These are phyloP conservation scores for Globisporangium ultimum DNA, from an alignment of 352 stramenopile genomes.

Conservation along the genomic window DNA sequence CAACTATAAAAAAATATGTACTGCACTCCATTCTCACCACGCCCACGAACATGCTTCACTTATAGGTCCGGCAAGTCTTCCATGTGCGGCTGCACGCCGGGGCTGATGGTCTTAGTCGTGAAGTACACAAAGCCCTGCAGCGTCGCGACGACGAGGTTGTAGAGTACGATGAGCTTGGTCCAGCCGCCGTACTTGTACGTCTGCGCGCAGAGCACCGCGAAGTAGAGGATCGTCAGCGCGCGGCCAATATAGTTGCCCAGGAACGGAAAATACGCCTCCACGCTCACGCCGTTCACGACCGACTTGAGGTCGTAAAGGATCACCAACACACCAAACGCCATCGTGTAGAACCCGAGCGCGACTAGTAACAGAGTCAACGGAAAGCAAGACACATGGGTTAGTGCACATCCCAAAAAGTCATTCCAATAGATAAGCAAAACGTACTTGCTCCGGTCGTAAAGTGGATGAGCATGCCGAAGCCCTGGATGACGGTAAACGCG, in stretches of 20 bases:
- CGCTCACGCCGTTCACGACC: constrained; percentile 74
- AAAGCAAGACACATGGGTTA: background rate
- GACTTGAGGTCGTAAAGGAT: constrained; percentile 87
- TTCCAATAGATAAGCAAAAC: constrained; percentile 11
- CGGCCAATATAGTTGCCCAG: constrained; percentile 86
- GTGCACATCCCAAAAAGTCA: background rate
- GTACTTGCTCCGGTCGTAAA: constrained; percentile 57
- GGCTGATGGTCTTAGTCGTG: constrained; percentile 71
- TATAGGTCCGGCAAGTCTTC: constrained; percentile 68
- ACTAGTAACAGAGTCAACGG: constrained; percentile 28
- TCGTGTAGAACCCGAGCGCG: constrained; percentile 75
- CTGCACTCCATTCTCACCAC: background rate
- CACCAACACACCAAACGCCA: constrained; percentile 77
- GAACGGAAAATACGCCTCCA: constrained; percentile 86
- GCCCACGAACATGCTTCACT: background rate
- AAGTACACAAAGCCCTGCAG: constrained; percentile 82
- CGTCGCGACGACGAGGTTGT: constrained; percentile 73
- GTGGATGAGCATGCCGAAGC: constrained; percentile 82
- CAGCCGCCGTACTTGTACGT: constrained; percentile 64
- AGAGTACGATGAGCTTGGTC: constrained; percentile 69
- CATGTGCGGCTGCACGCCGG: constrained; percentile 42
- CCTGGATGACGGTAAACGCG: constrained; percentile 77
- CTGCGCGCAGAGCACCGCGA: constrained; percentile 71
- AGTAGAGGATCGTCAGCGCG: constrained; percentile 75
- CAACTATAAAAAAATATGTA: background rate